Conservation (phyloP, 1,139 yeast species). For the Hyphopichia khmerensis region DNA sequence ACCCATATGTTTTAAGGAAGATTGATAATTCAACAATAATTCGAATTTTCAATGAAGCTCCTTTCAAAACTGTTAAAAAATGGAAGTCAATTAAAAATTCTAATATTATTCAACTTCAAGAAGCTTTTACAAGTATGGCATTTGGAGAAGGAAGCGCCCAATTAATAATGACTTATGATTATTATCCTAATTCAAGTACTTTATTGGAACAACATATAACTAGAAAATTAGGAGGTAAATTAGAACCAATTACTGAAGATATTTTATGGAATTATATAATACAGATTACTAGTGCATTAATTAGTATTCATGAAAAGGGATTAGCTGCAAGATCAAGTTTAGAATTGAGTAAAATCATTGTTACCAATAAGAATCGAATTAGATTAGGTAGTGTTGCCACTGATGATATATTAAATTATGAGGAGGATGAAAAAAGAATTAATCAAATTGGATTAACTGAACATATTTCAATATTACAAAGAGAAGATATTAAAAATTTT, state of each 20-base stretch:
- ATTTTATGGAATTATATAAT: slow-evolving; percentile 72
- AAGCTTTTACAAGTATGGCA: slow-evolving; percentile 84
- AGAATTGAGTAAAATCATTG: slow-evolving; percentile 67
- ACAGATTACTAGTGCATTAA: slow-evolving; percentile 70
- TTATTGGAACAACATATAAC: slow-evolving; percentile 33
- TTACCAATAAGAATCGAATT: slow-evolving; percentile 69
- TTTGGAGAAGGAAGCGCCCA: slow-evolving; percentile 62
- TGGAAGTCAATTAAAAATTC: slow-evolving; percentile 53
- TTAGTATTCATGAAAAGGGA: slow-evolving; percentile 58
- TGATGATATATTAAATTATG: slow-evolving; percentile 59
- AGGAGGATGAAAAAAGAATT: slow-evolving; percentile 27
- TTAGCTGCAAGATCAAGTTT: slow-evolving; percentile 62
- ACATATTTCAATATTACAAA: slow-evolving; percentile 32
- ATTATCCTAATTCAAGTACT: slow-evolving; percentile 39
- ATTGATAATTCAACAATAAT: slow-evolving; percentile 51
- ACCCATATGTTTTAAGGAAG: slow-evolving; percentile 71
- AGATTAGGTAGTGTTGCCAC: slow-evolving; percentile 73
- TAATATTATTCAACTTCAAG: slow-evolving; percentile 66
- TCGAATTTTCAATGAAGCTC: slow-evolving; percentile 56
- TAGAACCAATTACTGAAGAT: slow-evolving; percentile 58
- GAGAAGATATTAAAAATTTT: slow-evolving; percentile 53
- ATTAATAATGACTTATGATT: slow-evolving; percentile 40
- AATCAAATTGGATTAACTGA: slow-evolving; percentile 15
- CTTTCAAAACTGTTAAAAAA: slow-evolving; percentile 35
- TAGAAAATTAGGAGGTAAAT: slow-evolving; percentile 30